phyloP scores from a whole-genome alignment of 2,329 filamentous ascomycete species.

The Chaetomium sp. region DNA sequence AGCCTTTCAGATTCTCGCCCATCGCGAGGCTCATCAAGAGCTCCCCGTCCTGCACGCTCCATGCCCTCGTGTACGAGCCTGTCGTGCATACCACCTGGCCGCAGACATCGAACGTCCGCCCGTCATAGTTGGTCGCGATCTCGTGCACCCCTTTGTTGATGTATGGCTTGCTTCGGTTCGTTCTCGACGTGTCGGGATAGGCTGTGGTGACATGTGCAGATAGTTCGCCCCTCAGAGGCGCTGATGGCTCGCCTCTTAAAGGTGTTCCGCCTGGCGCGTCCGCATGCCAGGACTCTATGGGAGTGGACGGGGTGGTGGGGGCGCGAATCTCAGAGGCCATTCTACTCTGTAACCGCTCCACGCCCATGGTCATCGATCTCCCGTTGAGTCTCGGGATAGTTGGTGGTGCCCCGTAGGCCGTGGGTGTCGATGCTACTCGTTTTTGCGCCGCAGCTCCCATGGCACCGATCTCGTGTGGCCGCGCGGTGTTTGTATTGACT shows the following conservation, averaged over 20 bases:
- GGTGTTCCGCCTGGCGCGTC: constrained; percentile 28
- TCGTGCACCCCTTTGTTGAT: constrained; percentile 66
- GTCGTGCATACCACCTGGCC: constrained; percentile 82
- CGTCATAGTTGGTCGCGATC: constrained; percentile 80
- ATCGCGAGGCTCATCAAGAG: constrained; percentile 74
- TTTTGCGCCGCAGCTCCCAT: constrained; percentile 31
- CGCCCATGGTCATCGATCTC: constrained; percentile 43
- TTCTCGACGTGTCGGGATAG: constrained; percentile 77
- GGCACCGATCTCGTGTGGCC: constrained; percentile 23
- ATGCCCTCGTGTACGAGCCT: constrained; percentile 79
- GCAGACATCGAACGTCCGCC: constrained; percentile 78
- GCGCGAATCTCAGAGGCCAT: constrained; percentile 34
- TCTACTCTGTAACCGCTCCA: constrained; percentile 36
- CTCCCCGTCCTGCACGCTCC: constrained; percentile 78
- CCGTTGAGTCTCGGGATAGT: constrained; percentile 38
- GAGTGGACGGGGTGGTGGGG: constrained; percentile 14
- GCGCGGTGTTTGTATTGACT: constrained; percentile 17
- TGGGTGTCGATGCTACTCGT: constrained; percentile 41
- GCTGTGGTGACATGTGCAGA: constrained; percentile 37
- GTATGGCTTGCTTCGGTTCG: constrained; percentile 76
- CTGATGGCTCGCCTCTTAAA: no score
- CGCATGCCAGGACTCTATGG: constrained; percentile 13
- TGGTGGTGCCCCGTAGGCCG: constrained; percentile 34
- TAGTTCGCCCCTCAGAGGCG: constrained; percentile 33
- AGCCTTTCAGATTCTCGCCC: constrained; percentile 76